phyloP scores from a whole-genome alignment of 2,329 filamentous ascomycete genomes.

The Fusarium tanahbumbuense region DNA sequence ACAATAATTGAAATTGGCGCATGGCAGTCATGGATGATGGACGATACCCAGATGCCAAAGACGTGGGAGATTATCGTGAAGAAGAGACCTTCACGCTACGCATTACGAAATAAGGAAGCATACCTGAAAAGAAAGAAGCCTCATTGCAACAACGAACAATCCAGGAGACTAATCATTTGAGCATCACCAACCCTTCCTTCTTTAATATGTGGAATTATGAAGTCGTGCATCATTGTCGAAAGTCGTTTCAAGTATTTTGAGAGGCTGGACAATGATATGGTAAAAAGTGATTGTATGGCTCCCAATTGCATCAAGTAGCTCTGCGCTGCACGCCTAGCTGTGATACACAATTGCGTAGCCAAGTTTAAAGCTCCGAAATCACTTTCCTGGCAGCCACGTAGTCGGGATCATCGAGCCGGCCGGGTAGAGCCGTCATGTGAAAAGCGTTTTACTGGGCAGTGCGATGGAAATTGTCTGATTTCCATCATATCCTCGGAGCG shows the following conservation, averaged over 20 bases:
- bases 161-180: neutral
- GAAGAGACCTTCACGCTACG: conserved; percentile 9
- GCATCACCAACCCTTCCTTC: neutral
- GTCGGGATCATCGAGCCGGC: neutral
- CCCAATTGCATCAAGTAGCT: conserved; percentile 21
- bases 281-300: conserved; percentile 9
- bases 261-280: conserved; percentile 30
- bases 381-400: conserved; percentile 3
- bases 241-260: conserved; percentile 6
- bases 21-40: neutral
- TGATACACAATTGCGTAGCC: conserved; percentile 11
- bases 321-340: conserved; percentile 10
- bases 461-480: conserved; percentile 32
- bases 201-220: neutral
- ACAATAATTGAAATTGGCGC: conserved; percentile 4
- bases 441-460: neutral
- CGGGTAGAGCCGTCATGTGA: conserved; percentile 6
- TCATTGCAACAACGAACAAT: neutral
- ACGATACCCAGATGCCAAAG: conserved; percentile 37
- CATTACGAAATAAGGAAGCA: conserved; percentile 11
- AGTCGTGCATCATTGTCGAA: neutral
- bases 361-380: neutral
- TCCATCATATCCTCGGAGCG: conserved; percentile 28
- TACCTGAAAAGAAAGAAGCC: neutral
- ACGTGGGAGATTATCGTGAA: conserved; percentile 12